Evolutionary conservation across 1,284 basidiomycete genomes (phyloP).

Genomic region (Ustilago sp.): DNA sequence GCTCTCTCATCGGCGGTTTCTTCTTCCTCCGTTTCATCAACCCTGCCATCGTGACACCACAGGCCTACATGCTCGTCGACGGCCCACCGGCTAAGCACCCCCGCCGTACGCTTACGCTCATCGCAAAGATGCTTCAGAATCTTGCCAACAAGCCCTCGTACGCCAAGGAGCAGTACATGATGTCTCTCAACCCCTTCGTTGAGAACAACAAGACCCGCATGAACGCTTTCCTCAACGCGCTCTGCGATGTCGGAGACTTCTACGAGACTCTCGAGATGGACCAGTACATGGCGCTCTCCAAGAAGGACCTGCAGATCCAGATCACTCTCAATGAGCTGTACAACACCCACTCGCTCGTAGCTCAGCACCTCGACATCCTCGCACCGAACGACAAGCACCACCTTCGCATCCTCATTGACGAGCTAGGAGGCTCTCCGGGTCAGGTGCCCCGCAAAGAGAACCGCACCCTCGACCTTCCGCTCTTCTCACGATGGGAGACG

Average conservation of each 20-base stretch:
- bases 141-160: slow-evolving; percentile 98
- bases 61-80: slow-evolving; percentile 99
- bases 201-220: slow-evolving; percentile 98
- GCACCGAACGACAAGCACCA: slow-evolving; percentile 98
- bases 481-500: slow-evolving; percentile 99
- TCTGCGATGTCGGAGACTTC: slow-evolving; percentile 99
- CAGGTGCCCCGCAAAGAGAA: slow-evolving; percentile 99
- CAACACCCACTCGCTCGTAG: slow-evolving; percentile 93
- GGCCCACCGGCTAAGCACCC: slow-evolving; percentile 97
- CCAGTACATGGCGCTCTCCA: slow-evolving; percentile 99
- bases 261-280: slow-evolving; percentile 99
- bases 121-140: slow-evolving; percentile 99
- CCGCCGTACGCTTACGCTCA: slow-evolving; percentile 92
- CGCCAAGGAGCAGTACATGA: slow-evolving; percentile 98
- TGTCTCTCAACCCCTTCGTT: slow-evolving; percentile 95
- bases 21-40: slow-evolving; percentile 99
- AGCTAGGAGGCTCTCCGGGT: slow-evolving; percentile 88
- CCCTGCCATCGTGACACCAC: slow-evolving; percentile 98
- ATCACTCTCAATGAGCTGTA: slow-evolving; percentile 99
- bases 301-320: slow-evolving; percentile 97
- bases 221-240: slow-evolving; percentile 93
- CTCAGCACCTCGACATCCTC: slow-evolving; percentile 93
- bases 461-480: slow-evolving; percentile 86
- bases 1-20: slow-evolving; percentile 97
- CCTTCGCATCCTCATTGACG: slow-evolving; percentile 92